Conservation (phyloP, 192 early-diverging fungal genomes). For the Rhizophagus prolifer region DNA sequence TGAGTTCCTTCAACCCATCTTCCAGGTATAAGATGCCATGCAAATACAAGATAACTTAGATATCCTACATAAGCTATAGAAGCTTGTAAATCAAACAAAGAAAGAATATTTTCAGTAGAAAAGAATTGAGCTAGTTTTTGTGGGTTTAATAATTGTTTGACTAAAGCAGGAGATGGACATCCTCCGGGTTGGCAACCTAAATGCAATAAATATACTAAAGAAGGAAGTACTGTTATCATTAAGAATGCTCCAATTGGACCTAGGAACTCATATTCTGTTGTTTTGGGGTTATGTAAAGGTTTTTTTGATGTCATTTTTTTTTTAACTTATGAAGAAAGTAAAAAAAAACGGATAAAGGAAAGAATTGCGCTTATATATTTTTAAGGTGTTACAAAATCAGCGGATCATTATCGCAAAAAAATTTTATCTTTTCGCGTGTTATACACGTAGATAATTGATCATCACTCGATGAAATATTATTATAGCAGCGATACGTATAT, state of each 20-base stretch:
- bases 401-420: too few species aligned
- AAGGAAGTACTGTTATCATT: slow-evolving; percentile 51
- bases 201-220: slow-evolving; percentile 46
- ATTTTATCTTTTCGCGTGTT: too few species aligned
- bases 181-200: slow-evolving; percentile 45
- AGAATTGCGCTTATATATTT: too few species aligned
- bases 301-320: not conserved
- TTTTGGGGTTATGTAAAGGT: slow-evolving; percentile 55
- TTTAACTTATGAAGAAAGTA: not conserved
- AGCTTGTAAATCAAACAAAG: slow-evolving; percentile 46
- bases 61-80: slow-evolving; percentile 64
- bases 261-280: slow-evolving; percentile 81
- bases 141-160: slow-evolving; percentile 18
- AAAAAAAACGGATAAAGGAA: too few species aligned
- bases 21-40: slow-evolving; percentile 73
- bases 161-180: slow-evolving; percentile 50
- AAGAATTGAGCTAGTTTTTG: slow-evolving; percentile 31
- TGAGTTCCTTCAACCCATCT: slow-evolving; percentile 58
- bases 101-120: slow-evolving; percentile 31
- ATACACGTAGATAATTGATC: too few species aligned
- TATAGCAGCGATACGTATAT: too few species aligned
- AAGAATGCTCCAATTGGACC: slow-evolving; percentile 60
- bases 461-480: too few species aligned
- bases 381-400: too few species aligned
- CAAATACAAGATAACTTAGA: slow-evolving; percentile 65